Base-by-base conservation (phyloP, 83 land plant species). In the Diphasiastrum complanatum region DNA sequence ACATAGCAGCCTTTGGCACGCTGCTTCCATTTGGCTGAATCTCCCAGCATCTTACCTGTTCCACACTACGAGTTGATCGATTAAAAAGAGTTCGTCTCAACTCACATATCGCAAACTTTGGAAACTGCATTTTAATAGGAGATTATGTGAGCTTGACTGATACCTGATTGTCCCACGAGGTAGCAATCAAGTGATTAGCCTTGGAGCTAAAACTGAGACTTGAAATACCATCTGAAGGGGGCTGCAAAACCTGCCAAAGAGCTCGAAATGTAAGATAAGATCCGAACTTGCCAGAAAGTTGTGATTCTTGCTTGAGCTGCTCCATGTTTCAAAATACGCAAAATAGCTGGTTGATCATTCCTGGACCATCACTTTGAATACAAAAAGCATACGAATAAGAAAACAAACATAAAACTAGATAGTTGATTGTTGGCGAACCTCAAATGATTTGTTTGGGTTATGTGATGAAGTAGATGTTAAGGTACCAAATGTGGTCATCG, bases 111-210 rank as follows among this genome's bases (percentile, higher is more conserved):
- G 3, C 19, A 45, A 48, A 49, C 10, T 49, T 8, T 5, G 2
- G 10, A 58, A 37, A 34, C n/a, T 8, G 5, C 37, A 31, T 55
- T 55, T n/a, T n/a, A n/a, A n/a, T n/a, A n/a, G n/a, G 29, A 55
- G 5, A 55, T 4, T 55, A 33, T 33, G 18, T 2, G 3, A 16
- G 32, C 2, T 4, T 48, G 4, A 30, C 20, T 23, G 31, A 32
- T 38, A 91, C 97, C 89, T 91, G 87, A 53, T 91, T 91, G 65
- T 91, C 97, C 95, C 97, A 91, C 18, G 97, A 87, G 20, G 95
- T 84, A 4, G 83, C 89, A 10, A 91, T 83, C 22, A 91, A 70
- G 19, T 75, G 64, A 67, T 87, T 91, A 2, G 81, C 89, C 66
- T 86, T 91, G 33, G 89, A 86, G 75, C 97, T 91, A 65, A 87